phyloP scores from a whole-genome alignment of 2,329 filamentous ascomycete genomes.

The Xylaria sp. region DNA sequence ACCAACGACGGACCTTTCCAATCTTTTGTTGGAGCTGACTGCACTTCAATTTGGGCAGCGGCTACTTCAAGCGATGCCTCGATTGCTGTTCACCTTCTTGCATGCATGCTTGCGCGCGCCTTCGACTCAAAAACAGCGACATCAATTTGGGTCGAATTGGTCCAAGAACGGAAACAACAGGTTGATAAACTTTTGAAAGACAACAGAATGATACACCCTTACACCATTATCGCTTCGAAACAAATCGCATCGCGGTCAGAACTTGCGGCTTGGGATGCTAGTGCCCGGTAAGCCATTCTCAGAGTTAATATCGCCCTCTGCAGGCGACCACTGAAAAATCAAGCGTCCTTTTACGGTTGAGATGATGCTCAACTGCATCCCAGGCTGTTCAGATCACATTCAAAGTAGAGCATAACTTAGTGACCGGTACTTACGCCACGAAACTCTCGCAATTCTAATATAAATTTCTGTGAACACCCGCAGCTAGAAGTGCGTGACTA shows the following conservation, averaged over 20 bases:
- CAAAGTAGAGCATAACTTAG: no score
- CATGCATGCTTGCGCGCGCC: conserved; percentile 44
- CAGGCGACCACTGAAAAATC: no score
- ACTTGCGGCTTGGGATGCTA: conserved; percentile 11
- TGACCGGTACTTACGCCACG: no score
- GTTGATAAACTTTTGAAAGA: not conserved
- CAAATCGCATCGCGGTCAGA: not conserved
- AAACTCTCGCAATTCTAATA: no score
- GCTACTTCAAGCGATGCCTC: conserved; percentile 38
- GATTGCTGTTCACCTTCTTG: conserved; percentile 39
- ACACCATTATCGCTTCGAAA: not conserved
- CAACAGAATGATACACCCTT: conserved; percentile 1
- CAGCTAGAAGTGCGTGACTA: no score
- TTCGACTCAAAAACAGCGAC: conserved; percentile 41
- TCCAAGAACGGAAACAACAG: conserved; percentile 22
- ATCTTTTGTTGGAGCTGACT: conserved; percentile 28
- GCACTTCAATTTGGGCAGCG: conserved; percentile 41
- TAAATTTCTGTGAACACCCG: no score
- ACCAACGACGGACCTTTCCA: conserved; percentile 1
- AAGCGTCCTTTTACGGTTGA: no score
- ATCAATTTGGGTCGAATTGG: conserved; percentile 44
- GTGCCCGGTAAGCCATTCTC: no score
- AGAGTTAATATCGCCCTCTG: no score
- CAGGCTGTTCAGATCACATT: no score
- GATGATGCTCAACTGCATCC: no score